phyloP scores from a whole-genome alignment of 1,284 basidiomycete species.

The Cryptococcus hybrid region DNA sequence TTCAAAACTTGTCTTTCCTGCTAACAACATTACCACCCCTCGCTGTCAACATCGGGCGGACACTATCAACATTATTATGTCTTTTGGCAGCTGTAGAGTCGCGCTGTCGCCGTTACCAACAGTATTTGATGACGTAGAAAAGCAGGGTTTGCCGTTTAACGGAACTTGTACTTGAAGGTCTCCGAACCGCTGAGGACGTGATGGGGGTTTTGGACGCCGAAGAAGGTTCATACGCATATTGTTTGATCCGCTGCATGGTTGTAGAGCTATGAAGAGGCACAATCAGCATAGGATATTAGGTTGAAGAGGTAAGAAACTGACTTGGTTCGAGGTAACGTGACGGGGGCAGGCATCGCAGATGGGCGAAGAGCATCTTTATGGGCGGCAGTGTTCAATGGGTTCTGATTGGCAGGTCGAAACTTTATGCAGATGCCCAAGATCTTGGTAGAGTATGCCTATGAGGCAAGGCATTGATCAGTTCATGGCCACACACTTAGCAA shows the following conservation, averaged over 20 bases:
- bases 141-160: too few species aligned
- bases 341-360: neutral
- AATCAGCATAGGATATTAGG: too few species aligned
- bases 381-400: neutral
- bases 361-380: too few species aligned
- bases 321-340: too few species aligned
- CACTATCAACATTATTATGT: too few species aligned
- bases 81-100: too few species aligned
- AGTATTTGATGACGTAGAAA: too few species aligned
- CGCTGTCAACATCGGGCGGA: neutral
- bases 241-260: neutral
- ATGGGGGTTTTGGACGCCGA: too few species aligned
- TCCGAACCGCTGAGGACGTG: too few species aligned
- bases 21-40: neutral
- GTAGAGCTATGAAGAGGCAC: neutral
- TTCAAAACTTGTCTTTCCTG: slow-evolving; percentile 8
- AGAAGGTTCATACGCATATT: neutral
- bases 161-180: too few species aligned
- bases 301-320: too few species aligned
- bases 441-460: slow-evolving; percentile 9
- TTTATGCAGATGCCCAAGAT: slow-evolving; percentile 17
- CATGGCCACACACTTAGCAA: neutral
- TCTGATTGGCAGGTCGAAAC: slow-evolving; percentile 1
- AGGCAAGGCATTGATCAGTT: neutral
- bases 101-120: too few species aligned